These are phyloP conservation scores for Pelargonium australe DNA, from an alignment of 441 rosid species.

Conservation along the genomic window DNA sequence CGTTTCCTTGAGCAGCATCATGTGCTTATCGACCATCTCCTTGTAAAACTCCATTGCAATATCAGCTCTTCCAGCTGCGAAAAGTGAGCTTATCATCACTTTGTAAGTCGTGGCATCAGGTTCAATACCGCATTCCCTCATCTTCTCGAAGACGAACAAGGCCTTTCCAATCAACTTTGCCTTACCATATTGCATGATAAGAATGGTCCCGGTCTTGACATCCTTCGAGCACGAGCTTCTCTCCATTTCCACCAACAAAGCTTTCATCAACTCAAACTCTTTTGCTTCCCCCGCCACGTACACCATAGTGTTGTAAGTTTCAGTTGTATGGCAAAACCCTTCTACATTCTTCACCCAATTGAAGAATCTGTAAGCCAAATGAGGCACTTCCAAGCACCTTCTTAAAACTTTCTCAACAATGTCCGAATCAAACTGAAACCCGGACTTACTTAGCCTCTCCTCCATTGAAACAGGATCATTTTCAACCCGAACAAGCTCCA, in stretches of 20 bases:
- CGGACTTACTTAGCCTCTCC: conserved; percentile 43
- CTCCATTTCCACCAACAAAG: conserved; percentile 58
- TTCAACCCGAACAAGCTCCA: conserved; percentile 45
- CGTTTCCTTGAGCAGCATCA: conserved; percentile 35
- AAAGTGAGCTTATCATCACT: conserved; percentile 40
- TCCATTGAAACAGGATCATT: conserved; percentile 41
- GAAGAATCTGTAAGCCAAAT: conserved; percentile 61
- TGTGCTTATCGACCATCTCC: conserved; percentile 54
- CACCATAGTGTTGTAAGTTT: conserved; percentile 45
- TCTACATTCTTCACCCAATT: conserved; percentile 51
- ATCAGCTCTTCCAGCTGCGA: conserved; percentile 49
- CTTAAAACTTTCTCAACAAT: conserved; percentile 65
- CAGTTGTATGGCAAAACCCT: conserved; percentile 37
- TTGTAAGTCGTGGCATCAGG: conserved; percentile 41
- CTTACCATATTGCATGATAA: conserved; percentile 50
- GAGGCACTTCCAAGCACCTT: conserved; percentile 70
- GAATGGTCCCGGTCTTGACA: conserved; percentile 57
- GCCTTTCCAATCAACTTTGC: conserved; percentile 53
- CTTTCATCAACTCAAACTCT: conserved; percentile 38
- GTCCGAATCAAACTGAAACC: conserved; percentile 38
- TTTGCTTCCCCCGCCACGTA: conserved; percentile 50
- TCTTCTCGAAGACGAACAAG: conserved; percentile 44
- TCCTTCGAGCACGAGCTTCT: conserved; percentile 38
- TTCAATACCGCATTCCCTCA: conserved; percentile 48
- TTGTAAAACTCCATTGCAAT: conserved; percentile 53